Percentiles rank a stretch among this genome's conserved stretches.
These are phyloP conservation scores for Rubroboletus pulcherrimus DNA, from an alignment of 768 basidiomycete species.

Conservation along the genomic window DNA sequence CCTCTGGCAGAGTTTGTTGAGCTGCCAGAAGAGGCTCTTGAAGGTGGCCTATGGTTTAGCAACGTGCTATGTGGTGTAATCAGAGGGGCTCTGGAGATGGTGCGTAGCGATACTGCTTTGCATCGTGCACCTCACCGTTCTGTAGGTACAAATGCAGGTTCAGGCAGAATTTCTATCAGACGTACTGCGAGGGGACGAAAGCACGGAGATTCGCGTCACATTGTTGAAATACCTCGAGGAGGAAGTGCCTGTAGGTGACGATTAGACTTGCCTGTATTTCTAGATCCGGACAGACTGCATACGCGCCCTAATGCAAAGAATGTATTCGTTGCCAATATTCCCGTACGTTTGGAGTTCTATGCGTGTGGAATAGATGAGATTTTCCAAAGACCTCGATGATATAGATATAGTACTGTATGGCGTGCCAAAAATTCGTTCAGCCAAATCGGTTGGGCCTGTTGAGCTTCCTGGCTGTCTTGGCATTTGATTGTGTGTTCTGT, in stretches of 20 bases:
- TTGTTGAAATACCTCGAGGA: slow-evolving; percentile 92
- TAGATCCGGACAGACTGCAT: slow-evolving; percentile 3
- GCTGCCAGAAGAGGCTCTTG: slow-evolving; percentile 86
- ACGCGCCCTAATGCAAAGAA: slow-evolving; percentile 3
- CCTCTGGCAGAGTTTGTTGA: slow-evolving; percentile 97
- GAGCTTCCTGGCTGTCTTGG: slow-evolving; percentile 84
- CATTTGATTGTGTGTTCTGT: slow-evolving; percentile 89
- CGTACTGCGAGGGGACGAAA: slow-evolving; percentile 87
- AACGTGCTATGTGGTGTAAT: slow-evolving; percentile 95
- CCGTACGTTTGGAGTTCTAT: background rate
- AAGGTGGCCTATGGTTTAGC: slow-evolving; percentile 95
- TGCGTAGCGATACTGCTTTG: slow-evolving; percentile 33
- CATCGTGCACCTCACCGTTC: slow-evolving; percentile 14
- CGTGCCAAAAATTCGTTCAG: slow-evolving; percentile 18
- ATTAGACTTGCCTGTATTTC: slow-evolving; percentile 45
- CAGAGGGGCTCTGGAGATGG: slow-evolving; percentile 95
- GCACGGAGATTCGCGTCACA: slow-evolving; percentile 88
- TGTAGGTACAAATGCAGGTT: slow-evolving; percentile 93
- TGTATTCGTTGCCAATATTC: background rate
- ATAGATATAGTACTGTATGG: slow-evolving; percentile 12
- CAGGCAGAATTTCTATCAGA: slow-evolving; percentile 88
- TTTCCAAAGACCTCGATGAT: background rate
- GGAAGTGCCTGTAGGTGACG: slow-evolving; percentile 90
- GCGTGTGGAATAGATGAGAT: slow-evolving; percentile 1
- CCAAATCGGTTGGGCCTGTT: slow-evolving; percentile 73